Evolutionary conservation across 2,329 filamentous ascomycete species (phyloP).

Genomic region (Colletotrichum sp.): DNA sequence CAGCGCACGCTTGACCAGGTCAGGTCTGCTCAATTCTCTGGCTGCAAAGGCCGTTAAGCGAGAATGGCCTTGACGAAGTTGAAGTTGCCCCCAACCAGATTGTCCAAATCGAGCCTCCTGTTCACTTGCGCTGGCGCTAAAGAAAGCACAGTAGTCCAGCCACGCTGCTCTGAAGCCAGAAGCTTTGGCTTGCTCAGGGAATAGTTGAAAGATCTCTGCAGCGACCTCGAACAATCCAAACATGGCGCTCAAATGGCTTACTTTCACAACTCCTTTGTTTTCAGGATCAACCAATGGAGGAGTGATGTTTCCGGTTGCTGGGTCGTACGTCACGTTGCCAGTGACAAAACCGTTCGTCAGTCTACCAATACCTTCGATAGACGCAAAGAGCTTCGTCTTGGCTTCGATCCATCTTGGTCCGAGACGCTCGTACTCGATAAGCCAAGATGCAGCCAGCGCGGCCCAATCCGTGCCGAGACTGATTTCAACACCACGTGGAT

Average conservation of each 20-base stretch:
- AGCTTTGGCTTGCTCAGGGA: conserved; percentile 49
- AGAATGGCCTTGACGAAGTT: conserved; percentile 62
- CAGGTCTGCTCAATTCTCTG: conserved; percentile 44
- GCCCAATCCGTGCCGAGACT: conserved; percentile 66
- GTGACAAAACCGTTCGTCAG: conserved; percentile 66
- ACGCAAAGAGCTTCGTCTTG: conserved; percentile 51
- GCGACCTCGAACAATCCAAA: conserved; percentile 65
- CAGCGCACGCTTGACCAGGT: conserved; percentile 58
- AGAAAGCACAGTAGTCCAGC: conserved; percentile 67
- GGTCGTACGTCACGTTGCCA: conserved; percentile 57
- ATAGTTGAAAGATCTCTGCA: conserved; percentile 56
- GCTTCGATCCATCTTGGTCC: conserved; percentile 59
- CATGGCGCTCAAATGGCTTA: conserved; percentile 62
- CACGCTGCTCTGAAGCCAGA: conserved; percentile 57
- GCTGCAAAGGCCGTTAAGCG: conserved; percentile 62
- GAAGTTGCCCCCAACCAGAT: conserved; percentile 44
- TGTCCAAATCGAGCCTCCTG: conserved; percentile 58
- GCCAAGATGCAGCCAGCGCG: conserved; percentile 60
- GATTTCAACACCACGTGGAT: conserved; percentile 45
- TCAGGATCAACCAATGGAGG: conserved; percentile 57
- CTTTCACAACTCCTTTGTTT: conserved; percentile 55
- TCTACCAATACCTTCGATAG: conserved; percentile 54
- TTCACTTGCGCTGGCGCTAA: conserved; percentile 51
- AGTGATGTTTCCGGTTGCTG: conserved; percentile 51
- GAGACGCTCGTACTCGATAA: conserved; percentile 64